Conservation (phyloP, 1,284 basidiomycete genomes). For the Apiotrichum akiyoshidainum region DNA sequence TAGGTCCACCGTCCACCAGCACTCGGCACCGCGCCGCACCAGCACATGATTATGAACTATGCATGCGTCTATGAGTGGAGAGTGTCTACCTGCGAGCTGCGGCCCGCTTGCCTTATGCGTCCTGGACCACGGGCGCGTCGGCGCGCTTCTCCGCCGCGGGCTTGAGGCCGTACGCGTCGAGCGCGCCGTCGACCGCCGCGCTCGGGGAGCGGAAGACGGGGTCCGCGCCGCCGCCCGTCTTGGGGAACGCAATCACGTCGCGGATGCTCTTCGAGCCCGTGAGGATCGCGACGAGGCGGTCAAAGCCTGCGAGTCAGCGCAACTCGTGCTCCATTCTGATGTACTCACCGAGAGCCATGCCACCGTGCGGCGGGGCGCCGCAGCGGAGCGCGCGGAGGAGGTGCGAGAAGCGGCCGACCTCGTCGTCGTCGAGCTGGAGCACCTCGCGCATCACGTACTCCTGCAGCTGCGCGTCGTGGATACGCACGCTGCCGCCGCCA, state of each 20-base stretch:
- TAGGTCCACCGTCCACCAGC: too few species aligned
- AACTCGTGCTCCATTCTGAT: neutral
- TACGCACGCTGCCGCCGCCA: slow-evolving; percentile 86
- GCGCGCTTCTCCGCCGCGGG: neutral
- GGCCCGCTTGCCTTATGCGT: too few species aligned
- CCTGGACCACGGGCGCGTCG: neutral
- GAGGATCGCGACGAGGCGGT: slow-evolving; percentile 84
- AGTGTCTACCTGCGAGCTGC: neutral
- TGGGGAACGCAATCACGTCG: slow-evolving; percentile 95
- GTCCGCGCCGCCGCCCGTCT: slow-evolving; percentile 78
- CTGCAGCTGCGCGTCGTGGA: slow-evolving; percentile 84
- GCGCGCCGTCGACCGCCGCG: slow-evolving; percentile 56
- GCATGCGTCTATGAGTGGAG: neutral
- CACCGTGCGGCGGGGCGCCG: slow-evolving; percentile 94
- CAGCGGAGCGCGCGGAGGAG: slow-evolving; percentile 77
- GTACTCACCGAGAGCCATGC: slow-evolving; percentile 75
- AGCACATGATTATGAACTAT: too few species aligned
- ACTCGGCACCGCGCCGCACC: too few species aligned
- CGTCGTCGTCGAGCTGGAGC: slow-evolving; percentile 70
- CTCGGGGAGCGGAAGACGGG: slow-evolving; percentile 84
- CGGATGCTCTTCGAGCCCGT: slow-evolving; percentile 79
- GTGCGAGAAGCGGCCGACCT: slow-evolving; percentile 74
- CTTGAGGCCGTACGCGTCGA: slow-evolving; percentile 52
- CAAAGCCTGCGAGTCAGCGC: slow-evolving; percentile 63
- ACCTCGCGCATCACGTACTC: slow-evolving; percentile 74